phyloP scores from a whole-genome alignment of 495 filamentous ascomycete genomes.

The Penicillium salamii region DNA sequence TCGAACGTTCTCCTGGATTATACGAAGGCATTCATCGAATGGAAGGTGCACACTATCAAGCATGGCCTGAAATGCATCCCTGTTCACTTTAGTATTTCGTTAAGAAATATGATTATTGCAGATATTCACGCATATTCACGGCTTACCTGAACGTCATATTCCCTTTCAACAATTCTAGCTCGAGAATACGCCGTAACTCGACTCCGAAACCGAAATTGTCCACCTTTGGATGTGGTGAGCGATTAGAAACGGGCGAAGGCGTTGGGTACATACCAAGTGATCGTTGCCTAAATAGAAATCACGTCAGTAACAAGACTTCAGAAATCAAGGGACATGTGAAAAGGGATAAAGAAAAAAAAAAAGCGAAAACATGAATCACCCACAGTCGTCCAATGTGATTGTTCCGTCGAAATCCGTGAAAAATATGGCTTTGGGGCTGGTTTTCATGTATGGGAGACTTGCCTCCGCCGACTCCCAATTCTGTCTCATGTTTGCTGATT shows the following conservation, averaged over 20 bases:
- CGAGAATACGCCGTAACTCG: constrained; percentile 54
- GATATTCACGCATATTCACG: not conserved
- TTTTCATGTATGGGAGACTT: constrained; percentile 35
- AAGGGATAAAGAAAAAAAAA: not conserved
- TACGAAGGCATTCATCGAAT: constrained; percentile 67
- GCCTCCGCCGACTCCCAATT: not conserved
- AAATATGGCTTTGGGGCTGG: constrained; percentile 73
- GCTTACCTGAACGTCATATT: constrained; percentile 59
- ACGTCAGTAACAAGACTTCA: not conserved
- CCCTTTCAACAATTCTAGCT: constrained; percentile 61
- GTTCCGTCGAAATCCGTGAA: constrained; percentile 78
- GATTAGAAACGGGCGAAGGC: not conserved
- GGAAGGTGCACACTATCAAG: constrained; percentile 67
- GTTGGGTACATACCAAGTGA: constrained; percentile 51
- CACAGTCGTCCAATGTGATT: not conserved
- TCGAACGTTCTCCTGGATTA: constrained; percentile 68
- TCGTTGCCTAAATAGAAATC: constrained; percentile 60
- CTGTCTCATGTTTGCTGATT: not conserved
- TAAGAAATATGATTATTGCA: not conserved
- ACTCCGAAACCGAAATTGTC: constrained; percentile 76
- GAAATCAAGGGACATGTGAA: not conserved
- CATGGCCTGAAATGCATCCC: constrained; percentile 74
- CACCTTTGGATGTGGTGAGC: constrained; percentile 43
- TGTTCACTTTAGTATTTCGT: constrained; percentile 11
- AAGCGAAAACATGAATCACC: not conserved